Conservation (phyloP, 495 filamentous ascomycete species). For the Neurospora sp. region DNA sequence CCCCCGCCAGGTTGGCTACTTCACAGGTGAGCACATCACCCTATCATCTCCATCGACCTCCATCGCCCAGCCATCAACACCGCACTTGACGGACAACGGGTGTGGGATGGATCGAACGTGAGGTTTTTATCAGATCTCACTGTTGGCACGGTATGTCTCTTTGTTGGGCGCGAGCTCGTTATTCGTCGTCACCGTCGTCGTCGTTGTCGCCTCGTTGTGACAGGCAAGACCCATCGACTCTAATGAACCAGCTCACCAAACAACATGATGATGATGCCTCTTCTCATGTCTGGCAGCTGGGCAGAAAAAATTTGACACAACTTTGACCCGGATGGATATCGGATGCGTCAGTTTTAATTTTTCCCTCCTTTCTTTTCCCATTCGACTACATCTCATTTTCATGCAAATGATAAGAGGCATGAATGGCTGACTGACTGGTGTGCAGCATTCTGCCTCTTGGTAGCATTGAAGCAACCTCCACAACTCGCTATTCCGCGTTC, state of each 20-base stretch:
- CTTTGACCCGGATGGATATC: background rate
- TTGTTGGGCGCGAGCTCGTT: background rate
- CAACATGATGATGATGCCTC: background rate
- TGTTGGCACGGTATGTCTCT: background rate
- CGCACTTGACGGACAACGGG: background rate
- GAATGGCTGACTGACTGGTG: background rate
- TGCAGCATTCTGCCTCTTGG: background rate
- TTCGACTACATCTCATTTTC: background rate
- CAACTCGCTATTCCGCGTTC: constrained; percentile 3
- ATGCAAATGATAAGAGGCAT: background rate
- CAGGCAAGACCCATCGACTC: background rate
- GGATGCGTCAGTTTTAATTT: background rate
- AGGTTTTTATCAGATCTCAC: constrained; percentile 9
- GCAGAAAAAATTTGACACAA: background rate
- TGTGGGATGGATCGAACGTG: constrained; percentile 3
- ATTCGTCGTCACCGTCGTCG: no score
- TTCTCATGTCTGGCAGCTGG: background rate
- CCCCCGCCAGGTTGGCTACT: constrained; percentile 5
- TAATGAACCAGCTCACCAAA: background rate
- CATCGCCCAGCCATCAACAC: constrained; percentile 1
- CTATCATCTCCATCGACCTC: background rate
- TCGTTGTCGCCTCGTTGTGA: background rate
- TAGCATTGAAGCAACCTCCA: constrained; percentile 1
- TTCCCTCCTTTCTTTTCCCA: background rate
- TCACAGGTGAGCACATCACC: background rate